Evolutionary conservation across 768 basidiomycete genomes (phyloP), one percentile per base, ranked within the genome.

Genomic region (Mycena crocata): DNA sequence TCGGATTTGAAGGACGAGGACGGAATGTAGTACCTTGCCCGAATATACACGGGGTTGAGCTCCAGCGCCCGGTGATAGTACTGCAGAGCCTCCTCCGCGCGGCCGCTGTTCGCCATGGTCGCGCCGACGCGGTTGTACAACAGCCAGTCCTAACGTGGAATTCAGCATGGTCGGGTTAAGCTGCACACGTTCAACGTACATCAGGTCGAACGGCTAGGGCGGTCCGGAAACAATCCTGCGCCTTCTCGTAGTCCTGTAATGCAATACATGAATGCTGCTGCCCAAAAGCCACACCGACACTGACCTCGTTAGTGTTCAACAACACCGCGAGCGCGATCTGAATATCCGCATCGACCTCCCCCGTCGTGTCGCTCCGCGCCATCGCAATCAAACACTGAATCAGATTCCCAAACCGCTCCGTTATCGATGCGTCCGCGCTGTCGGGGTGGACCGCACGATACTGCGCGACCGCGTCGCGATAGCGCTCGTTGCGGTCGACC

Each of bases 81-180:
- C 64, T 90, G 83, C 3, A 96, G 82, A n/a, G 96, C 96, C 57
- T 94, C 88, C 37, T 86, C 88, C 15, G 95, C 86, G 58, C 82
- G 83, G 26, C 95, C 90, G 72, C 89, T 93, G 78, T 98, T 98
- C 28, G 96, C 96, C 81, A 96, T 89, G 7, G 95, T 96, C 19
- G 96, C 96, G 17, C 96, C 96, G 44, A 97, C 92, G 19, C 96
- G 89, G 74, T 98, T 98, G 79, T 93, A 97, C 63, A 98, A 79
- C 40, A 94, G 81, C 91, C 93, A 97, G 75, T 98, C 96, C 94
- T 96, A 54, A 10, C 31, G 37, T 46, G 61, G 37, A 35, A 24
- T 28, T 35, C 63, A 30, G 26, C 52, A 42, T 19, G 32, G 14
- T 14, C 37, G 5, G 32, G 30, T 30, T 14, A 19, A 31, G 44